Evolutionary conservation across 805 yeast species (phyloP).

Genomic region (Metschnikowia arizonensis): DNA sequence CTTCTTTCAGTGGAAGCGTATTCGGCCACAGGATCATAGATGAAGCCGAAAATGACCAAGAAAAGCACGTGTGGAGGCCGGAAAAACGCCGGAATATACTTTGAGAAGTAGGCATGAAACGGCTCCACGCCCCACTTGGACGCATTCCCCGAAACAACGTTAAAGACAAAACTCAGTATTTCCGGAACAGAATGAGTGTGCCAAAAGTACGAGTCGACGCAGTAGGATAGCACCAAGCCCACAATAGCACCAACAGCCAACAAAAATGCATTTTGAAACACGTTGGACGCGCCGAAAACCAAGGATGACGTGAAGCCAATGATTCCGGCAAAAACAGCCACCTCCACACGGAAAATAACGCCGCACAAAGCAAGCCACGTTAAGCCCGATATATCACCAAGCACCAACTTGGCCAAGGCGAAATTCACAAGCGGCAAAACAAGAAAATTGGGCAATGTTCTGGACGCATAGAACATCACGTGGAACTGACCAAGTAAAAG

Average conservation of each 20-base stretch:
- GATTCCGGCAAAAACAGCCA: slow-evolving; percentile 50
- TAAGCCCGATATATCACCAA: slow-evolving; percentile 47
- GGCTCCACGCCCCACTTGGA: slow-evolving; percentile 86
- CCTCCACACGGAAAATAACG: slow-evolving; percentile 67
- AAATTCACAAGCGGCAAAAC: slow-evolving; percentile 68
- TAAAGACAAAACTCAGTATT: slow-evolving; percentile 64
- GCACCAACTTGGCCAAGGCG: slow-evolving; percentile 49
- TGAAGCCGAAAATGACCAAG: slow-evolving; percentile 31
- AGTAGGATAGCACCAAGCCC: slow-evolving; percentile 47
- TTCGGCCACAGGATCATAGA: slow-evolving; percentile 44
- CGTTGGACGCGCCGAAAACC: slow-evolving; percentile 43
- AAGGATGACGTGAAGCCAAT: slow-evolving; percentile 46
- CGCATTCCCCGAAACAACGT: slow-evolving; percentile 72
- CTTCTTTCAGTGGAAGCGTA: slow-evolving; percentile 12
- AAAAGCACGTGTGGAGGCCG: slow-evolving; percentile 44
- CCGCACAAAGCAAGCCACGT: slow-evolving; percentile 58
- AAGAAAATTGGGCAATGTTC: slow-evolving; percentile 85
- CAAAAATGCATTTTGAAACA: slow-evolving; percentile 34
- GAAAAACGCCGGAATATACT: slow-evolving; percentile 38
- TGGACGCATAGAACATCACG: slow-evolving; percentile 68
- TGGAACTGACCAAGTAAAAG: slow-evolving; percentile 73
- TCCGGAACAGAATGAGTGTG: slow-evolving; percentile 61
- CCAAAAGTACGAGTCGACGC: slow-evolving; percentile 81
- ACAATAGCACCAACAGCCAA: slow-evolving; percentile 46
- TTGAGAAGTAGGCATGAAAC: slow-evolving; percentile 57